Evolutionary conservation across 2,329 filamentous ascomycete genomes (phyloP).

Genomic region (Dichotomopilus funicola): DNA sequence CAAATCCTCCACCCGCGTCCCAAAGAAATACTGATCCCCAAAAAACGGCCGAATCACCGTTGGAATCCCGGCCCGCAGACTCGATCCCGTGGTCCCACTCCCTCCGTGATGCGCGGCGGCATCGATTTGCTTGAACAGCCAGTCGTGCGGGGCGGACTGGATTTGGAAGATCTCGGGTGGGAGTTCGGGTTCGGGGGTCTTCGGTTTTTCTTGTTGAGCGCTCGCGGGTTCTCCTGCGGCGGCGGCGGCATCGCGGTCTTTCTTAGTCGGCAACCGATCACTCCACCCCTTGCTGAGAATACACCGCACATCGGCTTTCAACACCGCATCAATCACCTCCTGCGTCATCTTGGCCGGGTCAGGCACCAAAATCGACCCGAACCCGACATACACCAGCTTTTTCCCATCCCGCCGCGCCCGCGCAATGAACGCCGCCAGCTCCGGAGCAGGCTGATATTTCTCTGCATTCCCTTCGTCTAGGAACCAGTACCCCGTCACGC

Average conservation of each 20-base stretch:
- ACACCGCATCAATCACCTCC: slow-evolving; percentile 86
- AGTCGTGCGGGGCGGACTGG: slow-evolving; percentile 88
- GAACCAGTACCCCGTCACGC: slow-evolving; percentile 98
- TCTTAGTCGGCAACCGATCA: slow-evolving; percentile 49
- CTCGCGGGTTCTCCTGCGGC: slow-evolving; percentile 35
- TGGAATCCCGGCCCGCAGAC: slow-evolving; percentile 80
- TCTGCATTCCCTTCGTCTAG: slow-evolving; percentile 60
- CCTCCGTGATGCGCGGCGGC: slow-evolving; percentile 93
- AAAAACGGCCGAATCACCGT: slow-evolving; percentile 97
- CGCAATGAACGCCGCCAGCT: slow-evolving; percentile 75
- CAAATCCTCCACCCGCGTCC: slow-evolving; percentile 79
- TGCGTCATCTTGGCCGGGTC: slow-evolving; percentile 83
- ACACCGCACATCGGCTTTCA: slow-evolving; percentile 87
- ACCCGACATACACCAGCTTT: slow-evolving; percentile 94
- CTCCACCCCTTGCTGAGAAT: slow-evolving; percentile 97
- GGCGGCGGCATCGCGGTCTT: slow-evolving; percentile 23
- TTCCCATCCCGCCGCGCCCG: slow-evolving; percentile 74
- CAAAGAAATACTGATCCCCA: slow-evolving; percentile 96
- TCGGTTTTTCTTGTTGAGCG: slow-evolving; percentile 35
- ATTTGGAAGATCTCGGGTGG: slow-evolving; percentile 82
- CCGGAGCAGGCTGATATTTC: slow-evolving; percentile 65
- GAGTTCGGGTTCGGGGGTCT: slow-evolving; percentile 60
- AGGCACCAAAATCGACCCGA: slow-evolving; percentile 90
- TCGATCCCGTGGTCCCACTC: slow-evolving; percentile 89
- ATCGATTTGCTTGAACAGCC: slow-evolving; percentile 91